phyloP scores from a whole-genome alignment of 257 asterid species.

The Solanum medicagineum region DNA sequence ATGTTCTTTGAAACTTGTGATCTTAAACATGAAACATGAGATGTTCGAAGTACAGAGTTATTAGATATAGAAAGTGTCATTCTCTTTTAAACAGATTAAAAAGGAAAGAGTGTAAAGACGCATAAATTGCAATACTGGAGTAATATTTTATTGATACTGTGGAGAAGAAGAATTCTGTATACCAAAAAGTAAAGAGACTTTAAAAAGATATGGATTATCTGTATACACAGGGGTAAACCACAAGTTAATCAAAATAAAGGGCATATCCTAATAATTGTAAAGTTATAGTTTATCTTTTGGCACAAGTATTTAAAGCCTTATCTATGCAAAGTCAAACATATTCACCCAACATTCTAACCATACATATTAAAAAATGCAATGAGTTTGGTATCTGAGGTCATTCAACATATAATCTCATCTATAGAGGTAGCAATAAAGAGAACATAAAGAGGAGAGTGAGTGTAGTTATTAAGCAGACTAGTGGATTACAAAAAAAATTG shows the following conservation, averaged over 20 bases:
- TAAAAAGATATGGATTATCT: neutral
- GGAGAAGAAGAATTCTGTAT: neutral
- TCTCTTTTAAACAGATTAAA: neutral
- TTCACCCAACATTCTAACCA: neutral
- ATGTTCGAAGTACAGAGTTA: neutral
- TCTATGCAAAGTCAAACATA: neutral
- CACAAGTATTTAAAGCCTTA: neutral
- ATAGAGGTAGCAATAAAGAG: neutral
- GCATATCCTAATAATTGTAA: neutral
- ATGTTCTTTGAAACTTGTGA: neutral
- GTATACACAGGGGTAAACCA: neutral
- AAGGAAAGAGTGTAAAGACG: neutral
- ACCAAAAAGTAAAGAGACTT: neutral
- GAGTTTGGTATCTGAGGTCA: neutral
- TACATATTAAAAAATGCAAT: neutral
- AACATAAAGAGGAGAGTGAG: neutral
- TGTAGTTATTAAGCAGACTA: neutral
- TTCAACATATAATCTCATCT: neutral
- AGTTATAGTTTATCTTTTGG: neutral
- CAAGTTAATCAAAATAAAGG: neutral
- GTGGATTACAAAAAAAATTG: neutral
- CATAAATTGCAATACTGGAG: neutral
- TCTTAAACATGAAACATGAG: neutral
- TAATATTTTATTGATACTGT: neutral
- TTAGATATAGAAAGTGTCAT: neutral